These are phyloP conservation scores for Neurospora sp. DNA, from an alignment of 495 filamentous ascomycete genomes.

Conservation along the genomic window DNA sequence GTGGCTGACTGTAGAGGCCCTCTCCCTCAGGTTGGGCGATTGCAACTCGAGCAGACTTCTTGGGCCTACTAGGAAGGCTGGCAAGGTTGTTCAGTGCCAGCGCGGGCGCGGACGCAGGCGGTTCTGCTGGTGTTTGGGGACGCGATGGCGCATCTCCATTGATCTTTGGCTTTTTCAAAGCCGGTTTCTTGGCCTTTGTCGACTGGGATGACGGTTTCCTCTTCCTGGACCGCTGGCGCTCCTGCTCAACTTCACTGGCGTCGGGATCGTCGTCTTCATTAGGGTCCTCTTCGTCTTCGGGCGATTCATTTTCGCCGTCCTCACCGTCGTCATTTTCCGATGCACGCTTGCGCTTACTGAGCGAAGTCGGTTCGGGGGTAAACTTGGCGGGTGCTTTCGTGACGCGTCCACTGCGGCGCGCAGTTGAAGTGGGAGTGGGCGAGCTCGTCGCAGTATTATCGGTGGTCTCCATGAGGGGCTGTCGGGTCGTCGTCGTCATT, in stretches of 20 bases:
- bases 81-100: slow-evolving; percentile 28
- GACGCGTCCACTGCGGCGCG: slow-evolving; percentile 73
- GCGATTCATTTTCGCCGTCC: slow-evolving; percentile 45
- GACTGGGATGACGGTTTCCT: slow-evolving; percentile 29
- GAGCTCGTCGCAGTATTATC: slow-evolving; percentile 48
- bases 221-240: slow-evolving; percentile 19
- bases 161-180: slow-evolving; percentile 64
- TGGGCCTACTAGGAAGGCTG: slow-evolving; percentile 50
- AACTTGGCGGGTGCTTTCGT: slow-evolving; percentile 63
- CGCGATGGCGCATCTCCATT: slow-evolving; percentile 44
- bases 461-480: slow-evolving; percentile 41
- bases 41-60: slow-evolving; percentile 42
- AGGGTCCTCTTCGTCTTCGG: slow-evolving; percentile 41
- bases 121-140: background rate
- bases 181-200: slow-evolving; percentile 44
- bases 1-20: slow-evolving; percentile 64
- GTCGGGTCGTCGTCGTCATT: slow-evolving; percentile 20
- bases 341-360: slow-evolving; percentile 47
- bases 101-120: background rate
- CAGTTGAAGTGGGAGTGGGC: slow-evolving; percentile 35
- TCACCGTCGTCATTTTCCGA: slow-evolving; percentile 38
- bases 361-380: slow-evolving; percentile 34
- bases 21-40: slow-evolving; percentile 45
- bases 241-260: slow-evolving; percentile 34
- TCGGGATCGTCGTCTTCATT: slow-evolving; percentile 38